Percentiles rank a stretch among this genome's conserved stretches.
phyloP scores from a whole-genome alignment of 2,329 filamentous ascomycete species.

The Fusarium cicatricum region DNA sequence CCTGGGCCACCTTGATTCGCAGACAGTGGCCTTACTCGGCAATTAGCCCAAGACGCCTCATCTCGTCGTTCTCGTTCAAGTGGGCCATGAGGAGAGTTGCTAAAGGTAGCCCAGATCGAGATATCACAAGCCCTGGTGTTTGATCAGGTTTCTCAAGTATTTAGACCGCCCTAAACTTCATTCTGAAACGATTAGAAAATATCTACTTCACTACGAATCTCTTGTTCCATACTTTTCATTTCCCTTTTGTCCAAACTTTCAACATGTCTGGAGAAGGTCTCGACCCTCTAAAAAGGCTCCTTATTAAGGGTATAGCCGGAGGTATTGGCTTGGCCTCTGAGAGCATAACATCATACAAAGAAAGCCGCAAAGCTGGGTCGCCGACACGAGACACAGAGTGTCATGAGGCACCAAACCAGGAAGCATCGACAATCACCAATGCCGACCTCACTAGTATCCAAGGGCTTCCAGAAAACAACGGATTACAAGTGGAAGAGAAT shows the following conservation, averaged over 20 bases:
- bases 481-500: too few relatives aligned
- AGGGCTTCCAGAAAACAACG: not conserved
- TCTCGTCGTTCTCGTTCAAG: not conserved
- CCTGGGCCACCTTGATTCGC: not conserved
- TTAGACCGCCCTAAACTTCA: too few relatives aligned
- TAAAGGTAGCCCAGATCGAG: too few relatives aligned
- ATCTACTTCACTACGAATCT: too few relatives aligned
- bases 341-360: conserved; percentile 13
- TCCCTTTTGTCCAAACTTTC: not conserved
- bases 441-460: not conserved
- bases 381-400: not conserved
- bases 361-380: not conserved
- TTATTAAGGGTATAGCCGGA: conserved; percentile 15
- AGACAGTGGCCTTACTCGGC: not conserved
- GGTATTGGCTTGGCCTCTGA: conserved; percentile 17
- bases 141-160: too few relatives aligned
- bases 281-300: conserved; percentile 4
- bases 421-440: not conserved
- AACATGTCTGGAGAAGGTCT: conserved; percentile 12
- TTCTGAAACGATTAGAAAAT: too few relatives aligned
- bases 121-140: too few relatives aligned
- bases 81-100: not conserved
- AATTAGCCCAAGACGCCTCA: too few relatives aligned
- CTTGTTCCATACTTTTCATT: too few relatives aligned
- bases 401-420: not conserved